phyloP scores from a whole-genome alignment of 208 protist genomes.

The Trypanosoma boissoni region DNA sequence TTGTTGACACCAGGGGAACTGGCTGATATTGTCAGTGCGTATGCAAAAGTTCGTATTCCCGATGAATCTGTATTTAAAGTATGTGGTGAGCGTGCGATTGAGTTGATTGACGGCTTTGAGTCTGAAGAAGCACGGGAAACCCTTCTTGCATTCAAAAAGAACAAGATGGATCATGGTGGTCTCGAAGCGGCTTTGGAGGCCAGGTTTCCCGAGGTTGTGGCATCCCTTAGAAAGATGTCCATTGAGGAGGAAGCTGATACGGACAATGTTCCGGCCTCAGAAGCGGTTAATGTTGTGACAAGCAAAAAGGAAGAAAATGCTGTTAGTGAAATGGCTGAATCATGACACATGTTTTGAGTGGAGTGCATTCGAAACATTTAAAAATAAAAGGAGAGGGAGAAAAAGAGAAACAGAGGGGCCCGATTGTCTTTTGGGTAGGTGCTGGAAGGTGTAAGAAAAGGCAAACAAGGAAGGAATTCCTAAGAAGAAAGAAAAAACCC shows the following conservation, averaged over 20 bases:
- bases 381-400: not conserved
- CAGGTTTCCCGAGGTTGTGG: slow-evolving; percentile 34
- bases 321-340: not conserved
- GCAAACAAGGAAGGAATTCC: not conserved
- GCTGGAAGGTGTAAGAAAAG: too few species aligned
- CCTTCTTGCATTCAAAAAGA: slow-evolving; percentile 25
- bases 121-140: slow-evolving; percentile 30
- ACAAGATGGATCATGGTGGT: slow-evolving; percentile 27
- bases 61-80: slow-evolving; percentile 45
- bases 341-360: not conserved
- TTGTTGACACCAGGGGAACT: slow-evolving; percentile 43
- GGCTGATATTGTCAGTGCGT: slow-evolving; percentile 42
- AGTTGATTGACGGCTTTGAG: slow-evolving; percentile 33
- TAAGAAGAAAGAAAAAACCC: not conserved
- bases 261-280: not conserved
- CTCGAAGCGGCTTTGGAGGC: slow-evolving; percentile 21
- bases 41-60: slow-evolving; percentile 39
- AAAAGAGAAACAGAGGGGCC: too few species aligned
- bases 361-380: not conserved
- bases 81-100: slow-evolving; percentile 36
- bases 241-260: slow-evolving; percentile 4
- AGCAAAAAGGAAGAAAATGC: not conserved
- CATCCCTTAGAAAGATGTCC: not conserved
- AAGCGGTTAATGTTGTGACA: not conserved
- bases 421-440: too few species aligned